These are phyloP conservation scores for Lycium ferocissimum DNA, from an alignment of 257 asterid species.

Conservation along the genomic window DNA sequence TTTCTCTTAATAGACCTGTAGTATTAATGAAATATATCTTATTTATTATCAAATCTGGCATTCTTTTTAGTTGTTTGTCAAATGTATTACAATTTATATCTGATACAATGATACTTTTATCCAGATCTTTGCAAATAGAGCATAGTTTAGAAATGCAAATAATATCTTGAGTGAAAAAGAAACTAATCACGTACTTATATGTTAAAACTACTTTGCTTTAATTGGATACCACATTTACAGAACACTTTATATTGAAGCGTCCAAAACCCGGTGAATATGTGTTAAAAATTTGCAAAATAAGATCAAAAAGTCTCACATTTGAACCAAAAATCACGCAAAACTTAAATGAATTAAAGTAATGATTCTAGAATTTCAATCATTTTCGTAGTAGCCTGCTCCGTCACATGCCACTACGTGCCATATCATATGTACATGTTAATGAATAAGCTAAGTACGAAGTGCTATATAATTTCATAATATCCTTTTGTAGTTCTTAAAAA, in stretches of 20 bases:
- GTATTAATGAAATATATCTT: no score
- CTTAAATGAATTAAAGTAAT: neutral
- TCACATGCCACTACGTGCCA: conserved; percentile 18
- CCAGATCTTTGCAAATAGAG: no score
- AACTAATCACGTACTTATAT: no score
- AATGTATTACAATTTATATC: no score
- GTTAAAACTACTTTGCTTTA: no score
- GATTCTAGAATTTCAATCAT: neutral
- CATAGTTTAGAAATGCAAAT: no score
- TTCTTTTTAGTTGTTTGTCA: no score
- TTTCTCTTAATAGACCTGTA: no score
- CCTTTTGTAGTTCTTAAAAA: neutral
- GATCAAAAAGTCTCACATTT: neutral
- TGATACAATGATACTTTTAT: no score
- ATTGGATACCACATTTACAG: no score
- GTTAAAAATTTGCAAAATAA: neutral
- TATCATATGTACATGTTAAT: neutral
- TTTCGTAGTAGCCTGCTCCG: neutral
- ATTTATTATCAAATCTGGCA: no score
- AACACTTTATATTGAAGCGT: neutral
- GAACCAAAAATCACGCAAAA: neutral
- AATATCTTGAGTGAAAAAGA: no score
- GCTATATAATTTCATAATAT: neutral
- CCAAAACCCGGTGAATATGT: neutral
- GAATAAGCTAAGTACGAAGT: neutral